These are phyloP conservation scores for Cucurbita maxima DNA, from an alignment of 306 rosid species.

Conservation along the genomic window DNA sequence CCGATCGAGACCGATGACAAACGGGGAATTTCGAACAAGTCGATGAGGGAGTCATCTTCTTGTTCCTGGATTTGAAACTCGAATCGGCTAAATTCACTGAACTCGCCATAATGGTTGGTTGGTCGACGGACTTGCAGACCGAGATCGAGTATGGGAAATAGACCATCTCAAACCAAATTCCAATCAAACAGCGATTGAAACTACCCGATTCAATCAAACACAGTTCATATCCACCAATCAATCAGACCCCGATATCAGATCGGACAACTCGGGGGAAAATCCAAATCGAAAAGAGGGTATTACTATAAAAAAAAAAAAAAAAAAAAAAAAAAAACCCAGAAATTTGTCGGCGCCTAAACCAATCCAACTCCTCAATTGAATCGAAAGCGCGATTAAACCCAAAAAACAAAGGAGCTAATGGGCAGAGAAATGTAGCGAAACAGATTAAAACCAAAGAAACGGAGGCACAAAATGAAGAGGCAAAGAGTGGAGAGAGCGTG, in stretches of 20 bases:
- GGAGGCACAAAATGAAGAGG: conserved; percentile 11
- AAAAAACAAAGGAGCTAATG: neutral
- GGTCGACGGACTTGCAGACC: conserved; percentile 90
- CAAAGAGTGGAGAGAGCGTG: conserved; percentile 27
- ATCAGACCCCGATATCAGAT: conserved; percentile 18
- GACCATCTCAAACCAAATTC: conserved; percentile 57
- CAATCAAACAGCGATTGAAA: conserved; percentile 21
- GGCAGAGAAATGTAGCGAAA: neutral
- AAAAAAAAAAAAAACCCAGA: conserved; percentile 18
- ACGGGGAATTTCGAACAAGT: conserved; percentile 37
- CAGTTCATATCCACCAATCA: conserved; percentile 17
- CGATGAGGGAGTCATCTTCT: conserved; percentile 27
- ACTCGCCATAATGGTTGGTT: conserved; percentile 38
- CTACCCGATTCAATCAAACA: conserved; percentile 17
- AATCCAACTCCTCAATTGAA: conserved; percentile 6
- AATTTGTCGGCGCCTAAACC: conserved; percentile 25
- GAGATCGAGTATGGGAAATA: conserved; percentile 81
- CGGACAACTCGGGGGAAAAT: conserved; percentile 22
- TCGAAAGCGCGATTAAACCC: neutral
- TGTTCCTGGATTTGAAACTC: conserved; percentile 32
- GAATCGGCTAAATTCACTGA: conserved; percentile 32
- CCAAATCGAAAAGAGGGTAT: neutral
- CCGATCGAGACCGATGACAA: conserved; percentile 74
- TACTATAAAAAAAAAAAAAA: neutral
- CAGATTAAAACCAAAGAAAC: conserved; percentile 19